Evolutionary conservation across 208 protist species (phyloP).

Genomic region (Trypanosoma rangeli): DNA sequence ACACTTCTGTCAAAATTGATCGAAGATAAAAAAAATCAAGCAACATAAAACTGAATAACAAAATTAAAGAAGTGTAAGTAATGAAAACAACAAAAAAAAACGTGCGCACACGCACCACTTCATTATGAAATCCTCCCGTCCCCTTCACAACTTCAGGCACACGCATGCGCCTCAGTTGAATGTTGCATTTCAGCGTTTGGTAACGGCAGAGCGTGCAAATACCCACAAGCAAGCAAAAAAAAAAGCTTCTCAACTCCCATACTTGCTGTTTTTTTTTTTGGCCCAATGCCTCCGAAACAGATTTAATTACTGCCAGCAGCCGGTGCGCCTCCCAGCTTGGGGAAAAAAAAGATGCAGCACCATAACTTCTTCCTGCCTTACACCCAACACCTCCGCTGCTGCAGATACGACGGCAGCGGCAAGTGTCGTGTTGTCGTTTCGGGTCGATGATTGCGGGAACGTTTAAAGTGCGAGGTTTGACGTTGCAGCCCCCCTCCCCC

Average conservation of each 20-base stretch:
- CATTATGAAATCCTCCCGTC: too few relatives aligned
- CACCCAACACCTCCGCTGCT: background rate
- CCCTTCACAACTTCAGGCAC: background rate
- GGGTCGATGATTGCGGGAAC: background rate
- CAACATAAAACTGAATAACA: background rate
- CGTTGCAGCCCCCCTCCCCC: background rate
- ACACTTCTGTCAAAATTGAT: background rate
- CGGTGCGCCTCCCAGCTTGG: background rate
- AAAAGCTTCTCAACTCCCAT: background rate
- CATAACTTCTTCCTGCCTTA: background rate
- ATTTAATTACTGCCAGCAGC: background rate
- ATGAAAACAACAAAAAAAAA: background rate
- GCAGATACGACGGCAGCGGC: too few relatives aligned
- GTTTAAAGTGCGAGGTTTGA: background rate
- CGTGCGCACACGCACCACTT: background rate
- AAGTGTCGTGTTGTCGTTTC: background rate
- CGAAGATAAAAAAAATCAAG: background rate
- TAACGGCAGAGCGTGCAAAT: background rate
- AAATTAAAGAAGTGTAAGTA: background rate
- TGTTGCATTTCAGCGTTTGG: background rate
- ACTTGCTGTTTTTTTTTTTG: conserved; percentile 2
- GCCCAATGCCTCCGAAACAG: background rate
- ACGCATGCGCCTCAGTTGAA: background rate
- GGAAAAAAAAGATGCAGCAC: background rate
- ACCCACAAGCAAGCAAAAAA: background rate